Evolutionary conservation across 768 basidiomycete genomes (phyloP).

Genomic region (Xerocomus potaroensis): DNA sequence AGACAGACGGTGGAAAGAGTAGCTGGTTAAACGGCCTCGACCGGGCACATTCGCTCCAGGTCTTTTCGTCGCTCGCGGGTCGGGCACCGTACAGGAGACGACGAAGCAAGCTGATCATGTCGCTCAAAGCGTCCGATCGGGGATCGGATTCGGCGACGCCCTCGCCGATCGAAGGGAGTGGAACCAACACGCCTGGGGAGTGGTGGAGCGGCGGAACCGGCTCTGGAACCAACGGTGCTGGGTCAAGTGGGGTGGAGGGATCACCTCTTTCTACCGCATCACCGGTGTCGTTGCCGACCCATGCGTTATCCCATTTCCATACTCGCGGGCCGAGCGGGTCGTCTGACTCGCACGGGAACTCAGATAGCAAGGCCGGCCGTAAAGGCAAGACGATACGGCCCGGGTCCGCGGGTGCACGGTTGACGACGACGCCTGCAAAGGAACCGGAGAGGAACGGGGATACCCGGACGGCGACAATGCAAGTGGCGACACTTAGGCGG

Average conservation of each 20-base stretch:
- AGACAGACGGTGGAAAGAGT: slow-evolving; percentile 32
- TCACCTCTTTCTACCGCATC: slow-evolving; percentile 12
- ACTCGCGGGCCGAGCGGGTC: not conserved
- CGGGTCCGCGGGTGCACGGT: slow-evolving; percentile 21
- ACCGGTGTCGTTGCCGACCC: slow-evolving; percentile 15
- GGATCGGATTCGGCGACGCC: not conserved
- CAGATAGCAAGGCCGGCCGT: too few species aligned
- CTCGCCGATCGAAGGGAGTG: not conserved
- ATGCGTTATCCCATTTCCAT: slow-evolving; percentile 1
- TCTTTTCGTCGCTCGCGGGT: slow-evolving; percentile 14
- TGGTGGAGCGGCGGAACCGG: not conserved
- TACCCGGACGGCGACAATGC: not conserved
- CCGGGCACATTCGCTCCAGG: slow-evolving; percentile 18
- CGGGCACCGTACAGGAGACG: slow-evolving; percentile 4
- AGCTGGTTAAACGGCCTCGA: slow-evolving; percentile 17
- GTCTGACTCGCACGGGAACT: too few species aligned
- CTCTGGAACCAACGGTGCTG: not conserved
- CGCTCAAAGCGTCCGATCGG: slow-evolving; percentile 11
- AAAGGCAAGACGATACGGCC: slow-evolving; percentile 11
- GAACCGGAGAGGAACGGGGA: not conserved
- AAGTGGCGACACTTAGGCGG: not conserved
- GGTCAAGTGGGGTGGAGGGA: not conserved
- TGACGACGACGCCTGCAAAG: too few species aligned
- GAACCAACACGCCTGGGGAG: too few species aligned
- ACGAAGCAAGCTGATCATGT: slow-evolving; percentile 28